Base-by-base conservation (phyloP, 2,329 filamentous ascomycete genomes). In the Ilyonectria robusta region DNA sequence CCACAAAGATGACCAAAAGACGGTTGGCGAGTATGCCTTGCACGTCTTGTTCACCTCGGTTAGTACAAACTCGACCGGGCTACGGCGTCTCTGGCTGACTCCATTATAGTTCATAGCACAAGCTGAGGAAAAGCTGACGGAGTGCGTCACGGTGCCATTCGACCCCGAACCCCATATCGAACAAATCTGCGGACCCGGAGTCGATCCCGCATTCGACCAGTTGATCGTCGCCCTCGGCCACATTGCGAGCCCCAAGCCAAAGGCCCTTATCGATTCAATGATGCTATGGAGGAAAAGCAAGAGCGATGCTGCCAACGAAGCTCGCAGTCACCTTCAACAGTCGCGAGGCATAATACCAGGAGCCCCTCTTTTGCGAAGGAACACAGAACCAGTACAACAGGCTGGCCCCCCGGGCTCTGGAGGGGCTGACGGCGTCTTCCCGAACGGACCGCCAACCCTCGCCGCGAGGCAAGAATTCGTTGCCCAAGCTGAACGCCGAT, bases 211-310 rank as follows among this genome's bases (percentile, higher is more conserved):
- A 11, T 99, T 99, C 78, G 96, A 99, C 80, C 95, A 98, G 81
- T 89, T 97, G 75, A 97, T 99, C 70, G 91, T 92, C 31, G 96
- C 97, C 17, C 86, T 99, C 44, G 96, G 96, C 4, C 95, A 98
- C 78, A 97, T 99, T 76, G 94, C 95, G 59, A 93, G 94, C 66
- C 93, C 95, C 72, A 97, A 97, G 78, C 97, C 97, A 6, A 98
- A 97, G 78, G 93, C 94, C 6, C 83, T 99, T 58, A 98, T 99
- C 76, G 96, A 99, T 80, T 95, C 94, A 21, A 94, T 99, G 80
- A 99, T 99, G 94, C 88, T 97, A 35, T 99, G 96, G 96, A 91
- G 96, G 62, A 98, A 98, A 81, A 93, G 90, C 71, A 98, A 98
- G 83, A 97, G 94, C 71, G 95, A 98, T 80, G 91, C 92, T 23